These are phyloP conservation scores for Hemileccinum rubropunctum DNA, from an alignment of 768 basidiomycete genomes.

Conservation along the genomic window DNA sequence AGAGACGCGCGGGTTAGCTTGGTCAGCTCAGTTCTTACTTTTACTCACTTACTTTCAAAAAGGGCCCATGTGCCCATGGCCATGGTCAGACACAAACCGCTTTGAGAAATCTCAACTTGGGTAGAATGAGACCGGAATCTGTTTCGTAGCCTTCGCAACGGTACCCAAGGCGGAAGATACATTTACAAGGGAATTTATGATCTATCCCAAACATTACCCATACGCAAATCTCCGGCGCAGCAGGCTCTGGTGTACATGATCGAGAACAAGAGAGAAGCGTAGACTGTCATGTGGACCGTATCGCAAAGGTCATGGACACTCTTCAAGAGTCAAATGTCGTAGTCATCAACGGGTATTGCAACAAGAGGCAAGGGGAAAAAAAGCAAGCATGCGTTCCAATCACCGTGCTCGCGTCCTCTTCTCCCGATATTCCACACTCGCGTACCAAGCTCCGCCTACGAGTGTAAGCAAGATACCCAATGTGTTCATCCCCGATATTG, in stretches of 20 bases:
- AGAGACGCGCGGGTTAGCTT: no score
- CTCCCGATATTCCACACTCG: constrained; percentile 60
- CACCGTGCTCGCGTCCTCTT: constrained; percentile 30
- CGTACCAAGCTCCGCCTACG: constrained; percentile 81
- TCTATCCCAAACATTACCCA: neutral
- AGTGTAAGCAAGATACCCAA: constrained; percentile 84
- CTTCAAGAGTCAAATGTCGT: neutral
- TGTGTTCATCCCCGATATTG: constrained; percentile 76
- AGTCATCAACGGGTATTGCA: neutral
- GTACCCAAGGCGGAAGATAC: no score
- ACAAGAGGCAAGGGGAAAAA: neutral
- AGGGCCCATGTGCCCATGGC: no score
- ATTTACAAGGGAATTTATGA: no score
- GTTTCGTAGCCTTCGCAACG: no score
- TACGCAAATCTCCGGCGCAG: neutral
- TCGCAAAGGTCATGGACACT: neutral
- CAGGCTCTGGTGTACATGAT: neutral
- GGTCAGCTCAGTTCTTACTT: no score
- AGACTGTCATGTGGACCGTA: constrained; percentile 6
- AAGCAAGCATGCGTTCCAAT: neutral
- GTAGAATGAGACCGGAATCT: no score
- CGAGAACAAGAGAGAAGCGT: neutral
- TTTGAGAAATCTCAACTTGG: no score
- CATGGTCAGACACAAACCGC: no score
- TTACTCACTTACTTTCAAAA: no score